Evolutionary conservation across 1,284 basidiomycete genomes (phyloP).

Genomic region (Malassezia japonica): DNA sequence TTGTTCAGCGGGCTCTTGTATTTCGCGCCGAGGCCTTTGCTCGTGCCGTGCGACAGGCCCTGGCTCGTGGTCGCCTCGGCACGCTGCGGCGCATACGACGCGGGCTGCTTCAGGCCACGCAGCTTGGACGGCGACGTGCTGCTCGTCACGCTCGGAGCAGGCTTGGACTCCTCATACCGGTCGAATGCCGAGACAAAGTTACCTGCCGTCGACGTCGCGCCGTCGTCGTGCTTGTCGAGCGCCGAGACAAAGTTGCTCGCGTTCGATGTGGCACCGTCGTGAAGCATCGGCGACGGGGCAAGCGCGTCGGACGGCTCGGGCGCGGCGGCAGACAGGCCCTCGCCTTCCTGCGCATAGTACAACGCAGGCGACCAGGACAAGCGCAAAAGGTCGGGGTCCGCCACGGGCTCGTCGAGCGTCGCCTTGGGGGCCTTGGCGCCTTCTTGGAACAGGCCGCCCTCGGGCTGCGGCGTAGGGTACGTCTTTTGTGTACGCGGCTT

Average conservation of each 20-base stretch:
- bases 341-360: background rate
- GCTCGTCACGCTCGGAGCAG: no score
- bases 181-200: no score
- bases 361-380: slow-evolving; percentile 4
- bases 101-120: background rate
- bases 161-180: no score
- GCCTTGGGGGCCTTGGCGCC: background rate
- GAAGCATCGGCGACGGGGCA: slow-evolving; percentile 1
- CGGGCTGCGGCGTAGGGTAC: background rate
- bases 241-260: background rate
- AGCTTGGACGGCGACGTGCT: no score
- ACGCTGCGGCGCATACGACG: slow-evolving; percentile 1
- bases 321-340: no score
- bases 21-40: background rate
- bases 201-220: no score
- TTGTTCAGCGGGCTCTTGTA: slow-evolving; percentile 1
- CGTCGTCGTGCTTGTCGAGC: background rate
- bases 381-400: background rate
- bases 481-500: background rate
- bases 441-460: background rate
- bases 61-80: background rate
- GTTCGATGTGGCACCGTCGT: background rate
- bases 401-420: background rate
- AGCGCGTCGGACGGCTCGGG: background rate
- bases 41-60: slow-evolving; percentile 2